Evolutionary conservation across 441 rosid genomes (phyloP).

Genomic region (Erysimum cheiri): DNA sequence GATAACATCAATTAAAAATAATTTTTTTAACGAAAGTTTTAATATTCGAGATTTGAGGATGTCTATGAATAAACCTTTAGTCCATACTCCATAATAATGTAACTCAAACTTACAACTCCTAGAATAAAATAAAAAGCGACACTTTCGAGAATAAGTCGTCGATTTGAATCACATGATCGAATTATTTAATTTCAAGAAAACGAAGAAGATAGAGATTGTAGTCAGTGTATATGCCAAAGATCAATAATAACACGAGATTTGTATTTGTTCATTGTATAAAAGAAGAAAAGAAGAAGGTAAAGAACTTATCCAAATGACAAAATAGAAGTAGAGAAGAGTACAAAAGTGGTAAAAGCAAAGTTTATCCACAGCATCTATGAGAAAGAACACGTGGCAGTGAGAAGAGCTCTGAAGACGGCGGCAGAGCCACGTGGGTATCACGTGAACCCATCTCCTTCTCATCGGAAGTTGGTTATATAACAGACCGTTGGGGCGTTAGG

Average conservation of each 20-base stretch:
- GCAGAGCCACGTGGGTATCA: slow-evolving; percentile 49
- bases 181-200: background rate
- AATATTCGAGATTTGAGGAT: slow-evolving; percentile 29
- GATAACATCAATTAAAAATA: background rate
- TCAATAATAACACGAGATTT: slow-evolving; percentile 15
- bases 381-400: slow-evolving; percentile 36
- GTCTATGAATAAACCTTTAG: slow-evolving; percentile 38
- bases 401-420: slow-evolving; percentile 36
- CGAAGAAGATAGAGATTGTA: slow-evolving; percentile 28
- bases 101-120: slow-evolving; percentile 6
- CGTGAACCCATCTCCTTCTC: slow-evolving; percentile 46
- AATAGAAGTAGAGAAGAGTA: slow-evolving; percentile 32
- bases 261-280: background rate
- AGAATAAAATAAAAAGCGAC: slow-evolving; percentile 26
- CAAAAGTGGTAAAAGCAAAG: slow-evolving; percentile 43
- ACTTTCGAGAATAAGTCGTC: slow-evolving; percentile 27
- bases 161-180: slow-evolving; percentile 25
- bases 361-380: slow-evolving; percentile 39
- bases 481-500: slow-evolving; percentile 46
- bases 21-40: slow-evolving; percentile 1
- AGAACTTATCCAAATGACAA: slow-evolving; percentile 42
- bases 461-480: slow-evolving; percentile 47
- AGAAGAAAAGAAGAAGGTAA: slow-evolving; percentile 23
- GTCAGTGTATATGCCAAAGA: slow-evolving; percentile 19
- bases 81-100: slow-evolving; percentile 34